A percentile compares a stretch with the other conserved stretches of the same genome.
These are phyloP conservation scores for Ophiostoma pallidulum DNA, from an alignment of 2,329 filamentous ascomycete species.

Conservation along the genomic window DNA sequence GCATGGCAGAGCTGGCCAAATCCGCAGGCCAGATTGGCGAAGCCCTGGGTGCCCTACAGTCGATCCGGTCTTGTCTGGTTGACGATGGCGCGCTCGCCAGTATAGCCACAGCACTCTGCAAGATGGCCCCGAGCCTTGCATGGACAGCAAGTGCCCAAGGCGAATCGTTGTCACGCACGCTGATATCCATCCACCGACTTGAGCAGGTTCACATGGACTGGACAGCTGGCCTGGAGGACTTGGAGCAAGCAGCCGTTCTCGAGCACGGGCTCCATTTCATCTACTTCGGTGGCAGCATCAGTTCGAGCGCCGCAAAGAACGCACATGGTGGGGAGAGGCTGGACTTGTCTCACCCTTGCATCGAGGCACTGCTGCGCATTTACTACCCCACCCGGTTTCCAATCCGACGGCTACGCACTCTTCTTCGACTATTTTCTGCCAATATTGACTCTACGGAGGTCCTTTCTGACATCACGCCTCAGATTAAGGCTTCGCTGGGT, in stretches of 20 bases:
- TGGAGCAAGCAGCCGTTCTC: constrained; percentile 46
- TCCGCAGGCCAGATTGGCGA: constrained; percentile 43
- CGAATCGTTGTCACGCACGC: constrained; percentile 46
- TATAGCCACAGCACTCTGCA: constrained; percentile 41
- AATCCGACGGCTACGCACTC: constrained; percentile 41
- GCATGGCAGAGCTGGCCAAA: constrained; percentile 53
- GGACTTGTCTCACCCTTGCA: constrained; percentile 35
- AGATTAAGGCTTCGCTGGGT: constrained; percentile 30
- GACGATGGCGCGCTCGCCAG: constrained; percentile 46
- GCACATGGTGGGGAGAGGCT: constrained; percentile 21
- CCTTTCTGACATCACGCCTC: constrained; percentile 29
- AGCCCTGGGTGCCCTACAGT: constrained; percentile 47
- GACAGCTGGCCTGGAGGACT: constrained; percentile 41
- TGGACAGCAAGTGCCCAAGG: constrained; percentile 45
- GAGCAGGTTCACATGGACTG: constrained; percentile 48
- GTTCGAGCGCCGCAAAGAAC: constrained; percentile 13
- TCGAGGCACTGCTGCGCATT: constrained; percentile 38
- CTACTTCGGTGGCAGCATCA: constrained; percentile 27
- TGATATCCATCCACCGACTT: constrained; percentile 51
- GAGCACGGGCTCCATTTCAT: constrained; percentile 50
- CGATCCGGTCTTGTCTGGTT: constrained; percentile 53
- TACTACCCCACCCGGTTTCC: constrained; percentile 43
- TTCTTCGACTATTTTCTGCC: constrained; percentile 39
- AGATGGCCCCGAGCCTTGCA: constrained; percentile 39
- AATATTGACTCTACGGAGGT: constrained; percentile 36